Evolutionary conservation across 23 red algal species (phyloP).

Genomic region (Gracilaria caudata): DNA sequence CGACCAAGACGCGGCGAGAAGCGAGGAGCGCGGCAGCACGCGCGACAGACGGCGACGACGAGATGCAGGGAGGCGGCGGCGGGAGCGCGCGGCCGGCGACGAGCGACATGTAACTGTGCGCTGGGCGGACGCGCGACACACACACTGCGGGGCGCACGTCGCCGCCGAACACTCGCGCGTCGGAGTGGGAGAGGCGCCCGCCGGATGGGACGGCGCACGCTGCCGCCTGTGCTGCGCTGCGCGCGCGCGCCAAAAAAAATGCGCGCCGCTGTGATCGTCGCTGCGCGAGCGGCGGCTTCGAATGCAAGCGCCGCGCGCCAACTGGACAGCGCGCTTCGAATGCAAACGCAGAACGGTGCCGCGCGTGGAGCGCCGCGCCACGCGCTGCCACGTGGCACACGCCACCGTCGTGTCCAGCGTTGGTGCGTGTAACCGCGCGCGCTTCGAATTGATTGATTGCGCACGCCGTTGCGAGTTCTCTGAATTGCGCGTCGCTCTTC

Average conservation of each 20-base stretch:
- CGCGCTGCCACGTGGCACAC: too few relatives aligned
- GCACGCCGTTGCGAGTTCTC: too few relatives aligned
- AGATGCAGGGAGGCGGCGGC: background rate
- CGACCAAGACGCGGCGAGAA: background rate
- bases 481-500: too few relatives aligned
- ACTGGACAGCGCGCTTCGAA: too few relatives aligned
- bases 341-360: too few relatives aligned
- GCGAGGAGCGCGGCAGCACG: background rate
- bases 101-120: background rate
- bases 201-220: background rate
- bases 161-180: background rate
- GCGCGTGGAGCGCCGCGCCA: too few relatives aligned
- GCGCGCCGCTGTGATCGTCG: too few relatives aligned
- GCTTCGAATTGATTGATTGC: too few relatives aligned
- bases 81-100: background rate
- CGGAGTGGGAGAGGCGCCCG: background rate
- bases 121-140: background rate
- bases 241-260: background rate
- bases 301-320: too few relatives aligned
- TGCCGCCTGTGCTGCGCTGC: background rate
- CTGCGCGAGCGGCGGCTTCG: background rate
- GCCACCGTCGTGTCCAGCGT: too few relatives aligned
- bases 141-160: background rate
- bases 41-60: background rate
- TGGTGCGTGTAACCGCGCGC: too few relatives aligned